Evolutionary conservation across 495 filamentous ascomycete species (phyloP), one percentile per base, ranked within the genome.

Genomic region (Cladorrhinum samala): DNA sequence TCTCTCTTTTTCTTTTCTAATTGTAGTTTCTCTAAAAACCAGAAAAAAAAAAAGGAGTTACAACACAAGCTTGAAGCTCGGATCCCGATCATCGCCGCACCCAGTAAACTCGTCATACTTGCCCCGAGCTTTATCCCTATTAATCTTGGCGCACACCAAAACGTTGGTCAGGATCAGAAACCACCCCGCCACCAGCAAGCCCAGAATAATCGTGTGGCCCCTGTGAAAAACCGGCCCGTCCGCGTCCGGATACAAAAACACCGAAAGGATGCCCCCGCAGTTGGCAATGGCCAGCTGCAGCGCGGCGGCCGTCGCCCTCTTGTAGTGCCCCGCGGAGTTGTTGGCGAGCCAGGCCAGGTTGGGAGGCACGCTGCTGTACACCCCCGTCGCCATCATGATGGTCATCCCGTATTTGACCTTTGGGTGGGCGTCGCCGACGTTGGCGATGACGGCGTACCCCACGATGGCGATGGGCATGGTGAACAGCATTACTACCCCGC

Each of bases 331-430:
- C 20, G 72, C 70, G 9, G 65, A 69, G 57, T 74, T 74, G 50
- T 74, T 74, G 13, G 70, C 66, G 38, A 69, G 64, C 89, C 88
- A 94, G 0, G 83, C 85, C 3, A 94, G 73, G 18, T 86, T 82
- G 43, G 86, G 82, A 1, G 87, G 87, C 11, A 87, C 83, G 27
- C 80, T 78, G 7, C 87, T 87, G 64, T 91, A 94, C 57, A 94
- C 83, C 21, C 89, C 89, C 2, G 68, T 73, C 21, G 73, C 70
- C 58, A 84, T 85, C 49, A 92, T 76, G 62, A 90, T 84, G 2
- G 84, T 89, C 58, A 88, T 87, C 23, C 83, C 70, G 62, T 90
- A 92, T 50, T 84, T 83, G 19, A 89, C 81, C 16, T 77, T 80
- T 2, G 82, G 71, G 14, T 77, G 73, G 16, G 72, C 85, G 41